These are phyloP conservation scores for Neospora caninum DNA, from an alignment of 169 alveolate species.

Conservation along the genomic window DNA sequence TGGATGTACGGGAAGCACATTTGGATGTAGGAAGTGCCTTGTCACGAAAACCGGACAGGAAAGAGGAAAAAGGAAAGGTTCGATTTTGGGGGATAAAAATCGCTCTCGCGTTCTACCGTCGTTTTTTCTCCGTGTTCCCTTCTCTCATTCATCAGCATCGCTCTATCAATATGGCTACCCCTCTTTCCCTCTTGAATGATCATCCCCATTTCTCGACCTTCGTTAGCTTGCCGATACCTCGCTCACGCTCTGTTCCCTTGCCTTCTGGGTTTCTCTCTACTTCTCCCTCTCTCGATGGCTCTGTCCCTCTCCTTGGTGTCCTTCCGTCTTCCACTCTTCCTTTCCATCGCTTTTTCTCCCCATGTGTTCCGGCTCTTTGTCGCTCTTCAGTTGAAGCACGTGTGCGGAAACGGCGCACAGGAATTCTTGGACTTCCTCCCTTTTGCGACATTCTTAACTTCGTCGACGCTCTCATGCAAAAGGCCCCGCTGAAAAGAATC, in stretches of 20 bases:
- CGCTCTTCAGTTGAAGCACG: not conserved
- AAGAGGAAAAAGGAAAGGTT: no score
- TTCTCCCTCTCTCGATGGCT: not conserved
- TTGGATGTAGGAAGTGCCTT: no score
- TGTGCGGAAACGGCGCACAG: not conserved
- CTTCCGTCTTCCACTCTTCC: not conserved
- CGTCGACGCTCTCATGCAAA: not conserved
- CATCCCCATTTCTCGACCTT: not conserved
- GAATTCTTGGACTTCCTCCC: not conserved
- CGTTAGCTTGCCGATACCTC: not conserved
- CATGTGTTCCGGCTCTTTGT: not conserved
- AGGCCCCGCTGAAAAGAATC: not conserved
- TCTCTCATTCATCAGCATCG: no score
- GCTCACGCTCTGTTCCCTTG: not conserved
- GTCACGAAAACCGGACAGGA: no score
- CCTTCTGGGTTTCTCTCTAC: not conserved
- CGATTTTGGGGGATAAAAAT: no score
- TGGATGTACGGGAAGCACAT: no score
- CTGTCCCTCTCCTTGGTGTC: not conserved
- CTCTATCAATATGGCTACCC: no score
- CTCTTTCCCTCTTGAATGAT: no score
- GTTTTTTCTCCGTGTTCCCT: no score
- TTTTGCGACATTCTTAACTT: not conserved
- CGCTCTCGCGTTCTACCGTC: no score
- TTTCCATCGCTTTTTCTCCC: not conserved